Percentiles rank a stretch among this genome's conserved stretches.
Evolutionary conservation across 2,329 filamentous ascomycete species (phyloP).

Genomic region (Lachnellula subtilissima): DNA sequence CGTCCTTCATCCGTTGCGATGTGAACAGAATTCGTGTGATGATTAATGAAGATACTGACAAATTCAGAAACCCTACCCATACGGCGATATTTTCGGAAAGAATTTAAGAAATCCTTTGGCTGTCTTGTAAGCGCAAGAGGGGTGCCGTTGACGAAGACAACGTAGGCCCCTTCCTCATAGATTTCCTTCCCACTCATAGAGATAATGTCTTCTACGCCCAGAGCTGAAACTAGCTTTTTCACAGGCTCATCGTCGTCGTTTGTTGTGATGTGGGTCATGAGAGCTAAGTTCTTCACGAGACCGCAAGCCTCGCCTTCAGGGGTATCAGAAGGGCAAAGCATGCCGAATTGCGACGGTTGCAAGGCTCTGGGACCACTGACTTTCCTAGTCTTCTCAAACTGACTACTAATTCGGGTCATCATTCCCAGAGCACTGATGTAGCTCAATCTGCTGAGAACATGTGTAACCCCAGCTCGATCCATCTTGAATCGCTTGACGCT

Average conservation of each 20-base stretch:
- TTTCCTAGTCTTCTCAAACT: slow-evolving; percentile 98
- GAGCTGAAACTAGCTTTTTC: slow-evolving; percentile 75
- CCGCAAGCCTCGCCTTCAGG: slow-evolving; percentile 98
- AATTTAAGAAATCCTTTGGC: slow-evolving; percentile 79
- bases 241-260: slow-evolving; percentile 92
- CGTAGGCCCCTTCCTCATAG: slow-evolving; percentile 76
- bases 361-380: slow-evolving; percentile 92
- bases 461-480: slow-evolving; percentile 94
- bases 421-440: slow-evolving; percentile 97
- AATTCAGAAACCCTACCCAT: slow-evolving; percentile 93
- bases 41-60: slow-evolving; percentile 93
- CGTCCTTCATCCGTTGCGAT: slow-evolving; percentile 96
- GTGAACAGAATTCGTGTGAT: slow-evolving; percentile 85
- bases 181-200: slow-evolving; percentile 81
- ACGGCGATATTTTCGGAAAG: slow-evolving; percentile 80
- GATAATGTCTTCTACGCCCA: slow-evolving; percentile 79
- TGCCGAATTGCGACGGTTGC: slow-evolving; percentile 96
- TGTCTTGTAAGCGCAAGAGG: slow-evolving; percentile 82
- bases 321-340: slow-evolving; percentile 95
- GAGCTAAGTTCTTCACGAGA: slow-evolving; percentile 92
- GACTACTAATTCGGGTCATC: slow-evolving; percentile 98
- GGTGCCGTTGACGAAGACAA: slow-evolving; percentile 93
- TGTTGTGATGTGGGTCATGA: slow-evolving; percentile 99
- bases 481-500: slow-evolving; percentile 97
- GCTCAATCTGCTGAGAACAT: slow-evolving; percentile 89